These are phyloP conservation scores for Bombardia bombarda DNA, from an alignment of 495 filamentous ascomycete species.

Conservation along the genomic window DNA sequence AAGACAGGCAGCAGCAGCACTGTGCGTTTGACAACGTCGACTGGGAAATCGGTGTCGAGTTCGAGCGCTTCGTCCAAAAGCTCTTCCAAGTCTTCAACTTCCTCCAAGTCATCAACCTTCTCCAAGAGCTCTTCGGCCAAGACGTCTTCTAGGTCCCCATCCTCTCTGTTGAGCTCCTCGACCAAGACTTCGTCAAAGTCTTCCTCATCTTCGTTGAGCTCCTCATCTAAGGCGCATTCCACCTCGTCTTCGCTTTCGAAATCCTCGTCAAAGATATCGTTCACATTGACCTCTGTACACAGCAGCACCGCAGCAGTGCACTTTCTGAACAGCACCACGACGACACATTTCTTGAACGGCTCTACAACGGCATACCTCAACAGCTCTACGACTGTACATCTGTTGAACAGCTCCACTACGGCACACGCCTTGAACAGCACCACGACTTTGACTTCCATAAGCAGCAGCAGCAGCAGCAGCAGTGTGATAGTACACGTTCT, in stretches of 20 bases:
- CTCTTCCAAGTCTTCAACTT: not conserved
- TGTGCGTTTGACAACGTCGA: not conserved
- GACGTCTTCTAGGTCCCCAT: too few species aligned
- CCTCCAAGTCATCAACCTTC: not conserved
- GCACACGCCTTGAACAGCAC: not conserved
- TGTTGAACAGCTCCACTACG: not conserved
- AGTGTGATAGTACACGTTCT: not conserved
- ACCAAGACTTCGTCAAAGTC: not conserved
- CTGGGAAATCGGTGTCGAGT: too few species aligned
- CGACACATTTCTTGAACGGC: too few species aligned
- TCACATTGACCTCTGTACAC: not conserved
- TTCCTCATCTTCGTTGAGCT: not conserved
- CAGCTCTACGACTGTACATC: not conserved
- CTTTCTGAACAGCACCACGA: not conserved
- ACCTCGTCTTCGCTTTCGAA: not conserved
- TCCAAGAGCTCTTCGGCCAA: not conserved
- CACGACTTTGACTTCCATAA: not conserved
- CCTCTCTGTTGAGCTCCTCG: not conserved
- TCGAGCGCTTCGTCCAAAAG: not conserved
- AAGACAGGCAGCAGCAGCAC: not conserved
- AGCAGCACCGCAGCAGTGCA: not conserved
- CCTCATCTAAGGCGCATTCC: not conserved
- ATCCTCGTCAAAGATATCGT: not conserved
- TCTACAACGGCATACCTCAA: not conserved
- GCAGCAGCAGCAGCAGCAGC: not conserved